Conservation (phyloP, 2,329 filamentous ascomycete species). For the Waltergamsia citrina region DNA sequence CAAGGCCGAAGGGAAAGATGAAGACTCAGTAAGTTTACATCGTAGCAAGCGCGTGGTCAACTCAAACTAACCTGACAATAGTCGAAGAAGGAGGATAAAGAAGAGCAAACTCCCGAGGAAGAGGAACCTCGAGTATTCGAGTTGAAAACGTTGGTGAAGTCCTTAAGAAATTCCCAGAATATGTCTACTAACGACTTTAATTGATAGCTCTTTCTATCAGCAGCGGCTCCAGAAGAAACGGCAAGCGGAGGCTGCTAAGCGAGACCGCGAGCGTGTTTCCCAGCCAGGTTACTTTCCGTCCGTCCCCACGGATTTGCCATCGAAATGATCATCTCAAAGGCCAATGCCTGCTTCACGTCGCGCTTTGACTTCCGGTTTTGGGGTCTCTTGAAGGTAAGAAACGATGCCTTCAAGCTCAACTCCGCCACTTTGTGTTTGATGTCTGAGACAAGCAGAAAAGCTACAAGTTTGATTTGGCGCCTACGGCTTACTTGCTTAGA, state of each 20-base stretch:
- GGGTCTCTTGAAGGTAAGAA: too few relatives aligned
- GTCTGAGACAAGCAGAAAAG: too few relatives aligned
- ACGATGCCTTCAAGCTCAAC: too few relatives aligned
- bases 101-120: constrained; percentile 25
- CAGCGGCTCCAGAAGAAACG: constrained; percentile 69
- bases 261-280: constrained; percentile 70
- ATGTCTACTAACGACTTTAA: background rate
- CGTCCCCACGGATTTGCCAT: constrained; percentile 57
- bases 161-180: too few relatives aligned
- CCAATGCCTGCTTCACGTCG: too few relatives aligned
- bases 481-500: too few relatives aligned
- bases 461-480: too few relatives aligned
- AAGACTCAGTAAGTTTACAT: constrained; percentile 8
- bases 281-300: constrained; percentile 77
- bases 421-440: too few relatives aligned
- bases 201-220: constrained; percentile 59
- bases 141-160: constrained; percentile 69
- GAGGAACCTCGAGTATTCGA: constrained; percentile 74
- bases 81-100: constrained; percentile 12
- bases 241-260: constrained; percentile 47
- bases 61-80: background rate
- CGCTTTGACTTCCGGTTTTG: too few relatives aligned
- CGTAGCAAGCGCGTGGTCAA: background rate
- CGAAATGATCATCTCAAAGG: too few relatives aligned
- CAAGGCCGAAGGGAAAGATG: constrained; percentile 24